Evolutionary conservation across 768 basidiomycete genomes (phyloP), one percentile per base, ranked within the genome.

Genomic region (Melanogaster broomeanus): DNA sequence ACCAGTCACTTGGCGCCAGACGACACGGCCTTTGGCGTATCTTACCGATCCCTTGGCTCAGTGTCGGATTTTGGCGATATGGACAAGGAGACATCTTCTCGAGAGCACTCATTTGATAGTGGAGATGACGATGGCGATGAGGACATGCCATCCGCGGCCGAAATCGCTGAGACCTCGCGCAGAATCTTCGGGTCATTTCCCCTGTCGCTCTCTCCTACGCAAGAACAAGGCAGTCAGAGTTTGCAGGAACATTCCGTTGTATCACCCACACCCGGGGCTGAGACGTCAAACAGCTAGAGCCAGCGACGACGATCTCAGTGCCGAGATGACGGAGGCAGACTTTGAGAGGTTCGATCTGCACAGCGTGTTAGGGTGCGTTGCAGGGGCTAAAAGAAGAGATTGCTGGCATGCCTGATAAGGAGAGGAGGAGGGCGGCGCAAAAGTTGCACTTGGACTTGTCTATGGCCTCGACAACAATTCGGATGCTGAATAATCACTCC

Each of bases 351-450:
- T 89, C 63, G 88, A 90, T 68, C 63, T 90, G 49, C 75, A 80
- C 24, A 70, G 73, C 42, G 81, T 90, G 30, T 61, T 90, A 8
- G 74, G n/a, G 74, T 16, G 78, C 80, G 1, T 72, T 91, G 30
- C 82, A 87, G 59, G 79, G 78, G 44, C 80, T 89, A 78, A 88
- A 87, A 63, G 81, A 80, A 21, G 87, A 91, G 71, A 90, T 91
- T 56, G 76, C 83, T 21, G 77, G 73, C 11, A 87, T 91, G 71
- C 70, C 74, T 6, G 76, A 84, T 57, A 75, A 74, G 21, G 86
- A 87, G 68, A 74, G 82, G 56, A 73, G 85, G 58, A 79, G 73
- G 59, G 83, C 87, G 22, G 89, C 89, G 89, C 89, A 8, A 73
- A 74, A 41, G 86, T 88, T 19, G 87, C 89, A 21, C 71, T 91